Percentiles rank a stretch among this genome's conserved stretches.
Evolutionary conservation across 805 yeast genomes (phyloP).

Genomic region (Osmozyma mogii): DNA sequence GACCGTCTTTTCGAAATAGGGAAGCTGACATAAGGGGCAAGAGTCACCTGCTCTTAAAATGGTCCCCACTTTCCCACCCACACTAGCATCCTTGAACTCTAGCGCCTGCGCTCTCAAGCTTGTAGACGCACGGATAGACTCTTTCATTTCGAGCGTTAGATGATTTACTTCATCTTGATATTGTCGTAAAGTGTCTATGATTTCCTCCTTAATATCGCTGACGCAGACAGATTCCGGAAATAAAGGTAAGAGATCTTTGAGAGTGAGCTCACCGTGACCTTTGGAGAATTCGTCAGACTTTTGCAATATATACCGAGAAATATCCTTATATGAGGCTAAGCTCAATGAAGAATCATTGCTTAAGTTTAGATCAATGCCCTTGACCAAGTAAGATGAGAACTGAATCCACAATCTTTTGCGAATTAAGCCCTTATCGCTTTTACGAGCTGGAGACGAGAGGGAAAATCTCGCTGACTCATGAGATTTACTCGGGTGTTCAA

Average conservation of each 20-base stretch:
- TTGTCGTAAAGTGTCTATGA: slow-evolving; percentile 68
- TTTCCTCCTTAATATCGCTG: slow-evolving; percentile 76
- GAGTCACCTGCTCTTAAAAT: slow-evolving; percentile 78
- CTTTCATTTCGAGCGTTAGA: slow-evolving; percentile 67
- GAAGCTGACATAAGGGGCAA: slow-evolving; percentile 63
- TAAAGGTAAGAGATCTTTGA: slow-evolving; percentile 76
- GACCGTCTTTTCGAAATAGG: slow-evolving; percentile 66
- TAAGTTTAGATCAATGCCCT: no score
- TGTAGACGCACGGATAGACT: slow-evolving; percentile 52
- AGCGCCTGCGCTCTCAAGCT: slow-evolving; percentile 54
- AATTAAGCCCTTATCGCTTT: slow-evolving; percentile 20
- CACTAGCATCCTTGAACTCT: slow-evolving; percentile 39
- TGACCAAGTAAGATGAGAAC: no score
- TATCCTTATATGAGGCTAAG: no score
- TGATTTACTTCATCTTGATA: slow-evolving; percentile 61
- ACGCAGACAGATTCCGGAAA: slow-evolving; percentile 80
- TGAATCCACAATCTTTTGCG: no score
- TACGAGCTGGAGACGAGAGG: slow-evolving; percentile 5
- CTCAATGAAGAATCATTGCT: no score
- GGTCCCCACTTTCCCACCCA: slow-evolving; percentile 26
- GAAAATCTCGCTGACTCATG: slow-evolving; percentile 1
- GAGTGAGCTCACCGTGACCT: slow-evolving; percentile 31
- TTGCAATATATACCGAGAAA: slow-evolving; percentile 42
- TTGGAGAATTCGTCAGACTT: not conserved
- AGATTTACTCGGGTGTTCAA: not conserved